phyloP scores from a whole-genome alignment of 1,284 basidiomycete species.

The Ceratobasidium sp. region DNA sequence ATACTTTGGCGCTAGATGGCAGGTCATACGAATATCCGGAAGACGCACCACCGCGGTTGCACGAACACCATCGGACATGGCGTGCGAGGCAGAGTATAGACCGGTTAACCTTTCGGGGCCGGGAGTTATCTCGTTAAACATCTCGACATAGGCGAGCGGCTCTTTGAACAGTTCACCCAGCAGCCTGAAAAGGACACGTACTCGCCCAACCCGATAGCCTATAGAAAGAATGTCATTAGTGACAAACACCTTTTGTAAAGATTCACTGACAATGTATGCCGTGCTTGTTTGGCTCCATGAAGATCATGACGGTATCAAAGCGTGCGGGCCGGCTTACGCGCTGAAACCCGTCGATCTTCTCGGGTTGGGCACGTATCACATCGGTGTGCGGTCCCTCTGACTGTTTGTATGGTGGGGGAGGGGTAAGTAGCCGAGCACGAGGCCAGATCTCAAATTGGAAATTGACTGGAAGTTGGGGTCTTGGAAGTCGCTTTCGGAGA shows the following conservation, averaged over 20 bases:
- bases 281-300: not conserved
- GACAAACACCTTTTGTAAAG: not conserved
- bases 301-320: constrained; percentile 14
- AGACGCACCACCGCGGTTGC: not conserved
- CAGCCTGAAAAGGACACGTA: constrained; percentile 23
- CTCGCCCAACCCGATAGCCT: constrained; percentile 15
- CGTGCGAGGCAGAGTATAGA: not conserved
- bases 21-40: constrained; percentile 21
- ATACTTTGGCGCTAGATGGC: constrained; percentile 22
- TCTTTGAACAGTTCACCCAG: not conserved
- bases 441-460: constrained; percentile 12
- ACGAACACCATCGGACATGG: not conserved
- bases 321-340: constrained; percentile 16
- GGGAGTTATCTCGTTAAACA: constrained; percentile 1
- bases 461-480: not conserved
- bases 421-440: constrained; percentile 9
- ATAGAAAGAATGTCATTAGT: not conserved
- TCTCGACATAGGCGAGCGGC: constrained; percentile 30
- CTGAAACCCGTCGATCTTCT: not conserved
- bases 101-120: not conserved
- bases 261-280: constrained; percentile 2
- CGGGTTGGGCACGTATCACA: constrained; percentile 11
- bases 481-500: not conserved
- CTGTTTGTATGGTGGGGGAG: constrained; percentile 27
- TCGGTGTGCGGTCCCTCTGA: not conserved